These are phyloP conservation scores for Ceratobasidium sp. DNA, from an alignment of 1,284 basidiomycete species.

Conservation along the genomic window DNA sequence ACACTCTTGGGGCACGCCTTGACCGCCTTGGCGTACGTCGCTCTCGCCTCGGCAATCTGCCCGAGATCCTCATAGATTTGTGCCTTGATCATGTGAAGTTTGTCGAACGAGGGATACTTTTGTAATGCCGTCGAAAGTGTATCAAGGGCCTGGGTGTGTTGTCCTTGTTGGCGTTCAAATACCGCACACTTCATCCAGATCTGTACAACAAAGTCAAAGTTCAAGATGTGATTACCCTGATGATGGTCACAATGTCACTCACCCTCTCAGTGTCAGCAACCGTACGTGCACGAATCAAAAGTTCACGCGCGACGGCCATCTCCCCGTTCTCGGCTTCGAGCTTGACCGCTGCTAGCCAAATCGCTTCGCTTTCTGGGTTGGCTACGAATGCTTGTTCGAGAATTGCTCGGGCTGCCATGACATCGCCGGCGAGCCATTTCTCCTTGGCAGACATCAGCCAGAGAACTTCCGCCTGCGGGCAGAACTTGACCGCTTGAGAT, in stretches of 20 bases:
- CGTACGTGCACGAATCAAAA: constrained; percentile 85
- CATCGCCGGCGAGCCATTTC: constrained; percentile 88
- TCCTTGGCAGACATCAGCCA: constrained; percentile 99
- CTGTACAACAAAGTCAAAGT: constrained; percentile 52
- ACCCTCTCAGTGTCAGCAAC: constrained; percentile 92
- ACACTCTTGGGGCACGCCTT: constrained; percentile 84
- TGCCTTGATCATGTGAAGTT: constrained; percentile 96
- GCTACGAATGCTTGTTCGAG: constrained; percentile 91
- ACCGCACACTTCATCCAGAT: constrained; percentile 99
- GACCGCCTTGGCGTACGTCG: constrained; percentile 79
- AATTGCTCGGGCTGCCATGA: constrained; percentile 84
- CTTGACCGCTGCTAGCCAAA: constrained; percentile 97
- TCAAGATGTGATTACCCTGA: constrained; percentile 24
- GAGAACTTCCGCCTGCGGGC: constrained; percentile 92
- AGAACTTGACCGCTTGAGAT: constrained; percentile 81
- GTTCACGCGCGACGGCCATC: constrained; percentile 79
- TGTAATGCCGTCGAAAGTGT: constrained; percentile 75
- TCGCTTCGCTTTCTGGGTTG: constrained; percentile 95
- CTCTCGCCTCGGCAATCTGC: constrained; percentile 70
- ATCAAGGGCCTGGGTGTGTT: constrained; percentile 73
- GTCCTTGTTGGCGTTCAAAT: constrained; percentile 89
- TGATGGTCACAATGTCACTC: constrained; percentile 45
- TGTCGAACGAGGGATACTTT: constrained; percentile 87
- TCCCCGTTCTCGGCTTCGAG: constrained; percentile 94
- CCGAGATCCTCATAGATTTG: constrained; percentile 78